These are phyloP conservation scores for Phoma sp. DNA, from an alignment of 2,329 filamentous ascomycete species.

Conservation along the genomic window DNA sequence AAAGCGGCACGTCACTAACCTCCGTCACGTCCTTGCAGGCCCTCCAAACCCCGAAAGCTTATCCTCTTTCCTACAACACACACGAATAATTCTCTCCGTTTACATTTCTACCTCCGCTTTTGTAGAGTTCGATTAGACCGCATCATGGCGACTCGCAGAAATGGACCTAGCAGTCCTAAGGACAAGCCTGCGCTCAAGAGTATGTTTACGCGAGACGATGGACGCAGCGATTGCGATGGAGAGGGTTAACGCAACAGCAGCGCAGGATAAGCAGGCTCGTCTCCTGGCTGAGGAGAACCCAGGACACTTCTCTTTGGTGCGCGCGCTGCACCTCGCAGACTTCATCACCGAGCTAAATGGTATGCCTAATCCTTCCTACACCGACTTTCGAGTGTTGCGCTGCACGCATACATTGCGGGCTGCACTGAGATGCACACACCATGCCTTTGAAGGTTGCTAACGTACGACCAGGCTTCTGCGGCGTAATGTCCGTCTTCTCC, in stretches of 20 bases:
- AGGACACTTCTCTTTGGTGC: constrained; percentile 72
- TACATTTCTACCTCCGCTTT: neutral
- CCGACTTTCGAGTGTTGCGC: neutral
- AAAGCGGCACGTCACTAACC: constrained; percentile 14
- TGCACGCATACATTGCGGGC: neutral
- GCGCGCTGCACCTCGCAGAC: constrained; percentile 77
- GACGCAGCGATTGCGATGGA: too few species aligned
- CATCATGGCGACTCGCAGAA: constrained; percentile 18
- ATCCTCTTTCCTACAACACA: constrained; percentile 1
- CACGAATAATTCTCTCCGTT: neutral
- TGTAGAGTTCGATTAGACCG: too few species aligned
- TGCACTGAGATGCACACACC: neutral
- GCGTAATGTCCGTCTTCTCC: constrained; percentile 94
- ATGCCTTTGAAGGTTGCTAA: neutral
- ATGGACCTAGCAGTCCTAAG: constrained; percentile 39
- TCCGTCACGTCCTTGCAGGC: constrained; percentile 2
- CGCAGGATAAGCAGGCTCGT: constrained; percentile 77
- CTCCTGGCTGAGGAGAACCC: constrained; percentile 70
- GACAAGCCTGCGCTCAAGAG: constrained; percentile 15
- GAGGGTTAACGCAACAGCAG: constrained; percentile 50
- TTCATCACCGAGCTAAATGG: constrained; percentile 85
- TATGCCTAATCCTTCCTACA: constrained; percentile 27
- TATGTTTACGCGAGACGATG: too few species aligned
- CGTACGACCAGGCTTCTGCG: constrained; percentile 71
- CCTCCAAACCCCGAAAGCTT: constrained; percentile 10